phyloP scores from a whole-genome alignment of 768 basidiomycete genomes.

The Asterophora lycoperdoides region DNA sequence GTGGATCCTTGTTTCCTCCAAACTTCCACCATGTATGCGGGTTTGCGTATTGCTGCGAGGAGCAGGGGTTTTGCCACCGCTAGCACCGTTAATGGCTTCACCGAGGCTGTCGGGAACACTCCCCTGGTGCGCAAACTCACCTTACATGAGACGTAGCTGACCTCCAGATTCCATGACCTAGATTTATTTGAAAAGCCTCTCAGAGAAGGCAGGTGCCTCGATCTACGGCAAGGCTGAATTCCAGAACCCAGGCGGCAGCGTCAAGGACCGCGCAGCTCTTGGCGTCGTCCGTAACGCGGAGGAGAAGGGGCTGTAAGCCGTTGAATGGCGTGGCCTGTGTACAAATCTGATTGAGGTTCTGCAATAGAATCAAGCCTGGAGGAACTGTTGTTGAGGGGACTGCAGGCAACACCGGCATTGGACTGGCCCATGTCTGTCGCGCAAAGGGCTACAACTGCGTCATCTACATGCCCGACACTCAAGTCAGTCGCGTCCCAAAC shows the following conservation, averaged over 20 bases:
- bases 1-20: conserved; percentile 4
- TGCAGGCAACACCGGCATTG: conserved; percentile 97
- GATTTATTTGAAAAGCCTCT: conserved; percentile 81
- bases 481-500: conserved; percentile 40
- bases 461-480: conserved; percentile 97
- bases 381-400: conserved; percentile 98
- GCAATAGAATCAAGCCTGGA: conserved; percentile 72
- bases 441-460: conserved; percentile 94
- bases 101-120: conserved; percentile 88
- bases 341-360: background rate
- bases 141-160: background rate
- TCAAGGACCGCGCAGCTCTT: conserved; percentile 96
- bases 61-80: conserved; percentile 36
- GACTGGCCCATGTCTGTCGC: conserved; percentile 91
- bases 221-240: conserved; percentile 98
- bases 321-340: background rate
- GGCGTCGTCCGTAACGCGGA: conserved; percentile 87
- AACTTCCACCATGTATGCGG: conserved; percentile 30
- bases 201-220: conserved; percentile 74
- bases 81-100: conserved; percentile 68
- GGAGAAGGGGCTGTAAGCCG: conserved; percentile 66
- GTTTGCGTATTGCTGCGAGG: conserved; percentile 24
- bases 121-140: conserved; percentile 58
- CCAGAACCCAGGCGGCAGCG: conserved; percentile 96
- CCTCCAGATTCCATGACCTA: conserved; percentile 28